Conservation (phyloP, 495 filamentous ascomycete species). For the Elasticomyces elasticus region DNA sequence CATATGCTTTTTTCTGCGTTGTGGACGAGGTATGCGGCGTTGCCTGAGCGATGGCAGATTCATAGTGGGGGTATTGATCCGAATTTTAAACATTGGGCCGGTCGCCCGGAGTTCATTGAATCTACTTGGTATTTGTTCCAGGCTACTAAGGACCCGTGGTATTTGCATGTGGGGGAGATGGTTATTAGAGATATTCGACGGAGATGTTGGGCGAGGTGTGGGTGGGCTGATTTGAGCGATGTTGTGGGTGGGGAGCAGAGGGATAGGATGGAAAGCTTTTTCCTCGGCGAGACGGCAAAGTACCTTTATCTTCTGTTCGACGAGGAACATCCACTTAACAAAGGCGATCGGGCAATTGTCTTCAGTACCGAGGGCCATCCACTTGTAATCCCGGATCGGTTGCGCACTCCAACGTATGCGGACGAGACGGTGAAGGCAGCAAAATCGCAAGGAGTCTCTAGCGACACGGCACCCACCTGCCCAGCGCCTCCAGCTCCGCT, state of each 20-base stretch:
- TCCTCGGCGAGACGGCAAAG: slow-evolving; percentile 89
- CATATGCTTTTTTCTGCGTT: slow-evolving; percentile 84
- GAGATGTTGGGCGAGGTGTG: slow-evolving; percentile 86
- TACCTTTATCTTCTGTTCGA: slow-evolving; percentile 90
- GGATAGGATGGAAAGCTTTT: slow-evolving; percentile 99
- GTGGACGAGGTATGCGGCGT: slow-evolving; percentile 84
- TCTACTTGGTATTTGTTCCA: slow-evolving; percentile 88
- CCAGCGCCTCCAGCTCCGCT: slow-evolving; percentile 46
- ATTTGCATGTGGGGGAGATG: slow-evolving; percentile 93
- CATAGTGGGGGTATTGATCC: slow-evolving; percentile 76
- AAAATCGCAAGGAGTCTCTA: not conserved
- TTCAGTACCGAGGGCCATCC: slow-evolving; percentile 96
- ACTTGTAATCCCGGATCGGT: slow-evolving; percentile 56
- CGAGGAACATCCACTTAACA: slow-evolving; percentile 72
- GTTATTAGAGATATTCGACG: slow-evolving; percentile 76
- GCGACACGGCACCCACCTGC: slow-evolving; percentile 38
- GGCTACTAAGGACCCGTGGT: slow-evolving; percentile 93
- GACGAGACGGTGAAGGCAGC: not conserved
- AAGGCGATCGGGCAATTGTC: slow-evolving; percentile 51
- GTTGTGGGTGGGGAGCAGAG: slow-evolving; percentile 74
- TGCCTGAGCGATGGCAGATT: slow-evolving; percentile 78
- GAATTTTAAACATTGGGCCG: slow-evolving; percentile 86
- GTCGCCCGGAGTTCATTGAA: slow-evolving; percentile 91
- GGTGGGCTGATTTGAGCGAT: slow-evolving; percentile 92
- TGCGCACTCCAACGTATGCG: not conserved